These are phyloP conservation scores for Allantophomopsis lycopodina DNA, from an alignment of 2,329 filamentous ascomycete genomes.

Conservation along the genomic window DNA sequence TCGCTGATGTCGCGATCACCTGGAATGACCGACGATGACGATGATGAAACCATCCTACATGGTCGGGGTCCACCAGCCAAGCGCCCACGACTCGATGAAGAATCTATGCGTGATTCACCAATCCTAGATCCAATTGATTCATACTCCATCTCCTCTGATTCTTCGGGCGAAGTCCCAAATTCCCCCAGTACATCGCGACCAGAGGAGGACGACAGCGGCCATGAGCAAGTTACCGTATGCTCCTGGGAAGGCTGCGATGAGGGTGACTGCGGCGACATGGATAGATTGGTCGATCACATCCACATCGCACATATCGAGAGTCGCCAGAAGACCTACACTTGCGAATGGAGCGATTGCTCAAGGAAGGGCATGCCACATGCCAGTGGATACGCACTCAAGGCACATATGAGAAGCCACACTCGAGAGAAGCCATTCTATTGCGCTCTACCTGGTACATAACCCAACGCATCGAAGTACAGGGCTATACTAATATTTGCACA, in stretches of 20 bases:
- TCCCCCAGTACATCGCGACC: slow-evolving; percentile 52
- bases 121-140: slow-evolving; percentile 25
- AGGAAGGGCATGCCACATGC: slow-evolving; percentile 86
- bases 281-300: slow-evolving; percentile 67
- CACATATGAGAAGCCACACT: slow-evolving; percentile 96
- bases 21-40: no score
- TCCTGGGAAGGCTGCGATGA: slow-evolving; percentile 63
- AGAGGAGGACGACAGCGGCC: slow-evolving; percentile 57
- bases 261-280: slow-evolving; percentile 67
- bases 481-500: slow-evolving; percentile 20
- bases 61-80: slow-evolving; percentile 6
- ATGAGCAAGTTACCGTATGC: slow-evolving; percentile 67
- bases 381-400: slow-evolving; percentile 88
- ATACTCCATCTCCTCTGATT: slow-evolving; percentile 79
- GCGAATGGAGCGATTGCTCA: slow-evolving; percentile 85
- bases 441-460: slow-evolving; percentile 64
- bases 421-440: slow-evolving; percentile 98
- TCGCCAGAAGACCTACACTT: slow-evolving; percentile 93
- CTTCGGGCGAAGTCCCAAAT: slow-evolving; percentile 69
- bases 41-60: no score
- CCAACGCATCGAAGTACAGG: not conserved
- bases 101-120: slow-evolving; percentile 9
- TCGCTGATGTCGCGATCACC: not conserved
- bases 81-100: slow-evolving; percentile 14
- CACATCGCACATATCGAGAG: slow-evolving; percentile 91